Base-by-base conservation (phyloP, 805 yeast species). In the Scheffersomyces stipitis region DNA sequence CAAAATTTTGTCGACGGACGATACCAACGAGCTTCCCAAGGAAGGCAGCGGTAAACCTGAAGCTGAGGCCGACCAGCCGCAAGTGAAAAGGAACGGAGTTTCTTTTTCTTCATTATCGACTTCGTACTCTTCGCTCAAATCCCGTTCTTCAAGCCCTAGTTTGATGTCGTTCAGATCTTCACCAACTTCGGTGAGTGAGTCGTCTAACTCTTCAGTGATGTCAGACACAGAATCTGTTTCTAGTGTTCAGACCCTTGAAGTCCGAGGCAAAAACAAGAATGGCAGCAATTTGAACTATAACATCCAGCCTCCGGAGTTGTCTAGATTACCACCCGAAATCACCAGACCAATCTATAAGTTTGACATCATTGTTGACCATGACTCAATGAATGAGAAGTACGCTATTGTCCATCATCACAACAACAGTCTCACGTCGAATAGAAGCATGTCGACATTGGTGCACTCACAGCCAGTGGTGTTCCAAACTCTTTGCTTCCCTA, bases 281-380 rank as follows among this genome's bases (percentile, higher is more conserved):
- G 6, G 14, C 20, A 27, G 37, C n/a, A 18, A 18, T n/a, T 31
- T 16, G n/a, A 29, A 26, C 15, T 38, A 40, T 29, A 38, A 33
- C 20, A 41, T 40, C n/a, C 56, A 52, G 27, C 67, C 66, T 4
- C 65, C 66, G 0, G 71, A 66, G 36, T 44, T 78, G 26, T 55
- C 60, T 30, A 57, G 53, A 30, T 48, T 65, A 5, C 67, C 74
- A 0, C 78, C 80, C 3, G 75, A 71, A 18, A 56, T 74, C 7
- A 52, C 62, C 18, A 50, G 75, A 27, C 79, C 77, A n/a, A 45
- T 62, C 16, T 71, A 61, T 51, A 72, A 55, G 46, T 75, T 74
- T 51, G 76, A 73, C 26, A 50, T 76, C 26, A 59, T 66, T 3
- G 51, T 69, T 37, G 72, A 73, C 37, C 71, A 69, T 34, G 72